Evolutionary conservation across 106 monocot species (phyloP).

Genomic region (Dactylorhiza incarnata): DNA sequence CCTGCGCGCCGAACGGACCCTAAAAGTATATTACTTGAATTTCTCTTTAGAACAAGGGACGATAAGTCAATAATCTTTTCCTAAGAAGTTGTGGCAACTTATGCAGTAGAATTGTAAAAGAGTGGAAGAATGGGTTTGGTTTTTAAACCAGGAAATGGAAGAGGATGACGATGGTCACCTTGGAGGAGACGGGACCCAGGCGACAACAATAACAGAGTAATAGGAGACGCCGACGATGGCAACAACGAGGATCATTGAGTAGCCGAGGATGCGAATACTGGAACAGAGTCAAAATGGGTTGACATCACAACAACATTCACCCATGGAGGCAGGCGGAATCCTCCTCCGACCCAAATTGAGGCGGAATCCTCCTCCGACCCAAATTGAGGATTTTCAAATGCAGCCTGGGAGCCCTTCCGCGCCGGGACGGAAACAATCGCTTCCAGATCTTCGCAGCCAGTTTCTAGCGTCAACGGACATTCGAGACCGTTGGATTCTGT

Average conservation of each 20-base stretch:
- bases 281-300: slow-evolving; percentile 71
- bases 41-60: too few species aligned
- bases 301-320: slow-evolving; percentile 35
- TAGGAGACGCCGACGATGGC: slow-evolving; percentile 56
- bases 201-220: slow-evolving; percentile 64
- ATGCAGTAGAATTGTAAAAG: neutral
- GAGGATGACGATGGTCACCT: slow-evolving; percentile 26
- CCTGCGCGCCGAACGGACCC: too few species aligned
- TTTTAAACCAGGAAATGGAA: slow-evolving; percentile 53
- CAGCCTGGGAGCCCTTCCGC: neutral
- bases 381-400: neutral
- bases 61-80: neutral
- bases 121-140: neutral
- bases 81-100: neutral
- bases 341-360: too few species aligned
- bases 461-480: neutral
- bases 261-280: slow-evolving; percentile 54
- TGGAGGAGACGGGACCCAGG: slow-evolving; percentile 54
- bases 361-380: neutral
- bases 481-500: neutral
- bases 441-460: slow-evolving; percentile 35
- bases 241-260: slow-evolving; percentile 63
- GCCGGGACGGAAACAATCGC: slow-evolving; percentile 32
- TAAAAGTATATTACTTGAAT: too few species aligned
- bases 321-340: slow-evolving; percentile 5